Base-by-base conservation (phyloP, 2,329 filamentous ascomycete species). In the Mycosphaerella sp. region DNA sequence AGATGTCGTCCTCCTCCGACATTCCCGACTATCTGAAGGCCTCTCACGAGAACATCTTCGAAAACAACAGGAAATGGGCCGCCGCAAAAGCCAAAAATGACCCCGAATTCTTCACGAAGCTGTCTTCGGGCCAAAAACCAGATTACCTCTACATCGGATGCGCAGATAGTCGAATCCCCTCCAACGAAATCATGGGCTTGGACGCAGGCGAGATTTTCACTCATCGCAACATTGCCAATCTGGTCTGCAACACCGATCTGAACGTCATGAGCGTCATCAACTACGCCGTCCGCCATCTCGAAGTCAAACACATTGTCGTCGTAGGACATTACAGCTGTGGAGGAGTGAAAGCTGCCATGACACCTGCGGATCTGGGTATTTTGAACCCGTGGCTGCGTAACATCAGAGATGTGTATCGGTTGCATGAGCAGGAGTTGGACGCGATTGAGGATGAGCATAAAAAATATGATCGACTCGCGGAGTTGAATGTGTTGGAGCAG, bases 141-240 rank as follows among this genome's bases (percentile, higher is more conserved):
- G 72, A 78, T 56, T 82, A 84, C 56, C 76, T 93, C 54, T 93
- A 87, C 87, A 79, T 93, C 59, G 87, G 87, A 55, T 94, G 88
- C 72, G 86, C 86, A 61, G 88, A 93, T 73, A 87, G 84, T 39
- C 85, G 87, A 58, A 84, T 87, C 60, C 87, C 88, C 1, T 88
- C 91, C 70, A 90, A 86, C 6, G 88, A 83, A 45, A 78, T 93
- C 64, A 79, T 89, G 30, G 83, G 84, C 62, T 76, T 88, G 51
- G 77, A 87, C 62, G 86, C 87, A 2, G 87, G 88, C 52, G 87
- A 91, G 62, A 82, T 93, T 58, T 93, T 93, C 68, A 85, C 88
- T 49, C 87, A 93, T 75, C 85, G 88, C 66, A 93, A 93, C 74
- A 89, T 94, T 66, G 87, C 86, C 69, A 91, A 91, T 73, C 79